Evolutionary conservation across 257 asterid genomes (phyloP).

Genomic region (Ocimum tenuiflorum): DNA sequence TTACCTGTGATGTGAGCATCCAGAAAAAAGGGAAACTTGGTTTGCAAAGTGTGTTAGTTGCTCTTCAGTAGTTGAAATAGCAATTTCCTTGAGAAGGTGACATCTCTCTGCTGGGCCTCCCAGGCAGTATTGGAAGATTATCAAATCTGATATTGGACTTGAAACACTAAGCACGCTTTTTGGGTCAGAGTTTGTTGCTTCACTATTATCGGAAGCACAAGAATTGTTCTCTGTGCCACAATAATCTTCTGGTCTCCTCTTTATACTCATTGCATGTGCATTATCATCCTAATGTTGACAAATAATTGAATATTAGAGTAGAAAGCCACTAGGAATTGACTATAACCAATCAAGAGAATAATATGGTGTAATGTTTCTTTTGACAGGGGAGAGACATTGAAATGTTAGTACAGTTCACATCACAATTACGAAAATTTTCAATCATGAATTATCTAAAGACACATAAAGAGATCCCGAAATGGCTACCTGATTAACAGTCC

Average conservation of each 20-base stretch:
- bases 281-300: constrained; percentile 41
- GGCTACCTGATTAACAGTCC: constrained; percentile 47
- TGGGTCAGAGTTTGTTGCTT: constrained; percentile 43
- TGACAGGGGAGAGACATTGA: no score
- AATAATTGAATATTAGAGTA: constrained; percentile 16
- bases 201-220: constrained; percentile 54
- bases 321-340: constrained; percentile 5
- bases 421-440: background rate
- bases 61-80: constrained; percentile 48
- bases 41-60: constrained; percentile 52
- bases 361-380: background rate
- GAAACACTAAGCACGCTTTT: constrained; percentile 29
- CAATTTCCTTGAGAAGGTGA: constrained; percentile 75
- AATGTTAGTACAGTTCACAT: background rate
- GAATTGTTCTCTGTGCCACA: constrained; percentile 39
- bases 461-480: background rate
- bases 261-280: constrained; percentile 27
- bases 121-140: constrained; percentile 75
- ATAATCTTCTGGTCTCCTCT: constrained; percentile 37
- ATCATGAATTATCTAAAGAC: background rate
- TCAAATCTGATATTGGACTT: constrained; percentile 54
- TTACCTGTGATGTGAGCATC: constrained; percentile 87
- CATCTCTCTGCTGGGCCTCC: constrained; percentile 67
- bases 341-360: background rate
- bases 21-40: constrained; percentile 71